Conservation (phyloP, 805 yeast genomes). For the Clavispora asparagi region DNA sequence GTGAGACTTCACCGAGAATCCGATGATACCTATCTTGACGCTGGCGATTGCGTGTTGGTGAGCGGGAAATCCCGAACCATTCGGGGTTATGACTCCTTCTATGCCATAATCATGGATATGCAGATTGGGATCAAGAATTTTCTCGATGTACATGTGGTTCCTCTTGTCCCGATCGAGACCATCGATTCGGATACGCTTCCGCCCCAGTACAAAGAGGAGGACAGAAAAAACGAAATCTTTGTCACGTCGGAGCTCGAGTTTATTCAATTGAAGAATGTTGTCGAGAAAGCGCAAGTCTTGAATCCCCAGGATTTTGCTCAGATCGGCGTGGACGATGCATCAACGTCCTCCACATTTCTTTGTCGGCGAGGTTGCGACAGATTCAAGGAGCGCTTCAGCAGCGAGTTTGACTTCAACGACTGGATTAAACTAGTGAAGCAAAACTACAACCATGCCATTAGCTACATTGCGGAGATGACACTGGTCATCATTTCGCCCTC, state of each 20-base stretch:
- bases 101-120: slow-evolving; percentile 50
- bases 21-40: slow-evolving; percentile 45
- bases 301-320: slow-evolving; percentile 29
- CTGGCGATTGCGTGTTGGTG: slow-evolving; percentile 51
- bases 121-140: slow-evolving; percentile 44
- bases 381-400: slow-evolving; percentile 27
- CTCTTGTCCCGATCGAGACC: slow-evolving; percentile 43
- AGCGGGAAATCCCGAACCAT: slow-evolving; percentile 9
- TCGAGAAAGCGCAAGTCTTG: slow-evolving; percentile 41
- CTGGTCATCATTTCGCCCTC: slow-evolving; percentile 14
- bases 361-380: slow-evolving; percentile 42
- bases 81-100: slow-evolving; percentile 21
- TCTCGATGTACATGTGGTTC: slow-evolving; percentile 44
- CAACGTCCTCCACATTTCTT: slow-evolving; percentile 25
- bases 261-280: slow-evolving; percentile 38
- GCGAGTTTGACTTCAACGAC: slow-evolving; percentile 35
- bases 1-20: slow-evolving; percentile 12
- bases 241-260: slow-evolving; percentile 47
- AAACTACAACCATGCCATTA: slow-evolving; percentile 6
- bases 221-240: slow-evolving; percentile 41
- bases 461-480: slow-evolving; percentile 8
- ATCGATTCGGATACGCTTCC: slow-evolving; percentile 21
- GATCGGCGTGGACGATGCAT: slow-evolving; percentile 32
- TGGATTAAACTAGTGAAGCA: slow-evolving; percentile 17
- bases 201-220: slow-evolving; percentile 3